Percentiles rank a stretch among this genome's conserved stretches.
Evolutionary conservation across 2,329 filamentous ascomycete genomes (phyloP).

Genomic region (Neofusicoccum kwambonambiense): DNA sequence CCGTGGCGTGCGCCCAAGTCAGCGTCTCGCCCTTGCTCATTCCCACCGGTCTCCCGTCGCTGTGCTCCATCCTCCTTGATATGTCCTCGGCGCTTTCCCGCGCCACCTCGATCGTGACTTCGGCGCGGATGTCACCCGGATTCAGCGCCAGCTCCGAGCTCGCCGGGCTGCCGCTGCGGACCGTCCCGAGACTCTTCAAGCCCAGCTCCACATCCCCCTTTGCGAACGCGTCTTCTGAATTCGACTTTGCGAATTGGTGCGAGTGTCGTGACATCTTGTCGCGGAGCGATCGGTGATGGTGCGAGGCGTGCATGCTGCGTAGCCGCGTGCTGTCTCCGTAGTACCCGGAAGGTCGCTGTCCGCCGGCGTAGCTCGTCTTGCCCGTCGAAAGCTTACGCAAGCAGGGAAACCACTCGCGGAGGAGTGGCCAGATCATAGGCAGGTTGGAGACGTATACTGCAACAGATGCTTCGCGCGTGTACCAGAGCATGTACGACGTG

Average conservation of each 20-base stretch:
- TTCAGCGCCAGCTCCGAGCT: slow-evolving; percentile 9
- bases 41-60: neutral
- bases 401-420: slow-evolving; percentile 44
- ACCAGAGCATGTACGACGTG: slow-evolving; percentile 45
- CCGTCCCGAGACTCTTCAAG: neutral
- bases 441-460: slow-evolving; percentile 56
- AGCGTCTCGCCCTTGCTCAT: slow-evolving; percentile 2
- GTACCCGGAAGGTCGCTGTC: neutral
- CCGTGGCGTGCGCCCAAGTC: slow-evolving; percentile 3
- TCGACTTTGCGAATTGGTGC: neutral
- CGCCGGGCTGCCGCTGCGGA: slow-evolving; percentile 3
- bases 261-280: neutral
- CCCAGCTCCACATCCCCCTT: slow-evolving; percentile 4
- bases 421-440: slow-evolving; percentile 53
- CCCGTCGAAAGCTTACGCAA: slow-evolving; percentile 22
- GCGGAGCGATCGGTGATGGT: neutral
- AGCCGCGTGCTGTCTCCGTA: neutral
- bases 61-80: neutral
- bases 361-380: neutral
- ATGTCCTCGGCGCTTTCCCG: neutral
- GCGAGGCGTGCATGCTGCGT: neutral
- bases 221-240: neutral
- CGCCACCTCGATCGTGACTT: slow-evolving; percentile 8
- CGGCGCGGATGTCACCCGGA: slow-evolving; percentile 1
- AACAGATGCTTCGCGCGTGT: slow-evolving; percentile 53